A percentile compares a stretch with the other conserved stretches of the same genome.
These are phyloP conservation scores for Bonnemaisonia californica DNA, from an alignment of 31 red algal genomes.

Conservation along the genomic window DNA sequence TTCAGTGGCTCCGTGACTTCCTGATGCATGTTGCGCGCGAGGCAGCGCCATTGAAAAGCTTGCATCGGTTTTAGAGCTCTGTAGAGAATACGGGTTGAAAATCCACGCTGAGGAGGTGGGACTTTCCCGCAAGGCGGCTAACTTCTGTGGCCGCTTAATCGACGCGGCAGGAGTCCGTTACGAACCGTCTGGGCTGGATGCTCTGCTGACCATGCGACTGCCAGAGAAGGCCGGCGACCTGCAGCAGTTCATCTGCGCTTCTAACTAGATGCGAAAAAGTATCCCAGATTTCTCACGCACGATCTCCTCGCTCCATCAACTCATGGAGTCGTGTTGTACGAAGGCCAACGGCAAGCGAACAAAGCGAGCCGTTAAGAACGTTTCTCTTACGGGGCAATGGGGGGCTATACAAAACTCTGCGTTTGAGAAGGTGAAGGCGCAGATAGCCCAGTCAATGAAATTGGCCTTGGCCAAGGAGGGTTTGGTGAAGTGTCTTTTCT, in stretches of 20 bases:
- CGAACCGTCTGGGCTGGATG: neutral
- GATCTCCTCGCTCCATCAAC: constrained; percentile 16
- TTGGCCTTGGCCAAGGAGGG: neutral
- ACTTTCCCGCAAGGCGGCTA: constrained; percentile 8
- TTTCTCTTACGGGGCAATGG: neutral
- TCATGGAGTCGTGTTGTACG: constrained; percentile 23
- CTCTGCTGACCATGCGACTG: neutral
- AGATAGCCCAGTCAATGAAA: neutral
- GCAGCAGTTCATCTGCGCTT: constrained; percentile 39
- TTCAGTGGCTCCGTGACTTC: constrained; percentile 39
- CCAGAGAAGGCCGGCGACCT: constrained; percentile 8
- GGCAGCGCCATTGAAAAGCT: neutral
- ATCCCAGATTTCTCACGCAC: constrained; percentile 22
- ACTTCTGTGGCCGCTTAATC: constrained; percentile 38
- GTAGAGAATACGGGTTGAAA: constrained; percentile 23
- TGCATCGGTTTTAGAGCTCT: neutral
- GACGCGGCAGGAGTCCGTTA: neutral
- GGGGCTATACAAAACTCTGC: neutral
- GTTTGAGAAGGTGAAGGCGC: neutral
- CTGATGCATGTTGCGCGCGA: constrained; percentile 12
- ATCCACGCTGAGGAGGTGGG: constrained; percentile 12
- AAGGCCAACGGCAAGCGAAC: constrained; percentile 43
- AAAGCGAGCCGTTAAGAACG: neutral
- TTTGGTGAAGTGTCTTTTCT: neutral
- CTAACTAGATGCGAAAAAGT: constrained; percentile 39